Conservation (phyloP, 1,139 yeast species). For the Candida glucosophila region DNA sequence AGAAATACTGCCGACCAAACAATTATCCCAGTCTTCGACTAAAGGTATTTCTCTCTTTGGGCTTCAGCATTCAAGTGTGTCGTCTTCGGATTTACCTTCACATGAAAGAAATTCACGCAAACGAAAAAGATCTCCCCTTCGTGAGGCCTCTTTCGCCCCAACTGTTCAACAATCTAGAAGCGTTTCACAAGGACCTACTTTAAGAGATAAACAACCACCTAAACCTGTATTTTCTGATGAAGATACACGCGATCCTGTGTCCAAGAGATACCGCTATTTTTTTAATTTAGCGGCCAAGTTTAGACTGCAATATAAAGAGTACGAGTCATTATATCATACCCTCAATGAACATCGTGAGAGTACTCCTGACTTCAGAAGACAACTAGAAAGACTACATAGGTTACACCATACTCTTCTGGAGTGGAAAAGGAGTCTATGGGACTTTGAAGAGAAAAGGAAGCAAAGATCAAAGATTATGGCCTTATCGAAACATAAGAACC, state of each 20-base stretch:
- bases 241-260: too few relatives aligned
- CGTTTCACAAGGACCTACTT: too few relatives aligned
- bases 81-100: too few relatives aligned
- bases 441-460: slow-evolving; percentile 25
- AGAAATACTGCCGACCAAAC: slow-evolving; percentile 1
- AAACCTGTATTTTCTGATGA: too few relatives aligned
- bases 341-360: slow-evolving; percentile 8
- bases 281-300: slow-evolving; percentile 27
- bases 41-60: neutral
- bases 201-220: too few relatives aligned
- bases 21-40: neutral
- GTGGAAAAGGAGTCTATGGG: slow-evolving; percentile 29
- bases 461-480: slow-evolving; percentile 25
- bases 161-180: too few relatives aligned
- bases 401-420: slow-evolving; percentile 25
- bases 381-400: slow-evolving; percentile 22
- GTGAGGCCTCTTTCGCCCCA: too few relatives aligned
- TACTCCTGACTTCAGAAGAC: slow-evolving; percentile 14
- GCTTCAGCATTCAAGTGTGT: too few relatives aligned
- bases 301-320: slow-evolving; percentile 29
- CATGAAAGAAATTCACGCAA: too few relatives aligned
- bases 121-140: too few relatives aligned
- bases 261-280: slow-evolving; percentile 13
- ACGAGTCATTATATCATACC: slow-evolving; percentile 22
- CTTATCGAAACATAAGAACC: slow-evolving; percentile 26